Evolutionary conservation across 1,139 yeast genomes (phyloP), one percentile per base, ranked within the genome.

Genomic region (Blastobotrys elegans): DNA sequence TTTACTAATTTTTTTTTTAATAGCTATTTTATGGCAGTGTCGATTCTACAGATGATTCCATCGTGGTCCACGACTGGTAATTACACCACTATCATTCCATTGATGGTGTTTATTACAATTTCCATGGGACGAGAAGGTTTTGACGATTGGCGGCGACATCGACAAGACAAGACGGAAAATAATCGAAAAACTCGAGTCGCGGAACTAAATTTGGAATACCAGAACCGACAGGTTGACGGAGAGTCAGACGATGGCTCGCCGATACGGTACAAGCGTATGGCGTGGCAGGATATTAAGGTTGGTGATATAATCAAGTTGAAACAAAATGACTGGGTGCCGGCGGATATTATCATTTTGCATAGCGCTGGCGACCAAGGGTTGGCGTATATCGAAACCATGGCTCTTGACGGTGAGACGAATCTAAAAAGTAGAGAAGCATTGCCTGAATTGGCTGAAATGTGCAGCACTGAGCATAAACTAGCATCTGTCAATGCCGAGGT

Each of bases 21-120:
- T 26, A 55, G 58, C 4, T 67, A 89, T 65, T 89, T 92, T 66
- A 68, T 92, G 76, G 74, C 80, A 8, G 94, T 92, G 21, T 90
- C 97, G 2, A 85, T 92, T 51, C 72, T 90, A 74, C 97, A 92
- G 63, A 83, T 90, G 94, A 84, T 92, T 46, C 98, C 98, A 0
- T 80, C 90, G 1, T 92, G 97, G 97, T 88, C 97, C 2, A 89
- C 98, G 2, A 92, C 98, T 0, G 98, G 97, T 51, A 84, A 88
- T n/a, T 88, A 80, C 63, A 92, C 97, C 2, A 92, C 98, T 1
- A 90, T 92, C 57, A 75, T 90, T 34, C 98, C 98, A 1, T 72
- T 92, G 50, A 69, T 84, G 63, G 77, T 92, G 8, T 92, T 94
- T 65, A 85, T 94, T 69, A 74, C 88, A n/a, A 85, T 92, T 26